A percentile compares a stretch with the other conserved stretches of the same genome.
These are phyloP conservation scores for Aureobasidium namibiae DNA, from an alignment of 2,329 filamentous ascomycete species.

Conservation along the genomic window DNA sequence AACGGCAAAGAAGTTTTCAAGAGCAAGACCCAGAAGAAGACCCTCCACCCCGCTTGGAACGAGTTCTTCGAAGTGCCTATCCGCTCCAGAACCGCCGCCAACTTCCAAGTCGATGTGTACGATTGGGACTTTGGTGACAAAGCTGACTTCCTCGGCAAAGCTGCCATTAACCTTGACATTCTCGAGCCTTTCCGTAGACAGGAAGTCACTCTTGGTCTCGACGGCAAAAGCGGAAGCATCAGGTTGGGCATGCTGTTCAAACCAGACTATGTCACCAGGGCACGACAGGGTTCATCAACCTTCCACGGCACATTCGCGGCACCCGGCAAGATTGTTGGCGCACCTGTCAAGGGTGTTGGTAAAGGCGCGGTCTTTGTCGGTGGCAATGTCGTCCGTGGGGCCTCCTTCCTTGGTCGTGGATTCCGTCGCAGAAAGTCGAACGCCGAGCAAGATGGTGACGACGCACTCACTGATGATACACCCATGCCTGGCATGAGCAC, in stretches of 20 bases:
- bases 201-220: constrained; percentile 65
- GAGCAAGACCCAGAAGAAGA: constrained; percentile 95
- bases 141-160: constrained; percentile 77
- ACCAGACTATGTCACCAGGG: constrained; percentile 79
- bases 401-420: constrained; percentile 80
- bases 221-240: constrained; percentile 82
- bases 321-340: constrained; percentile 85
- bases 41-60: constrained; percentile 88
- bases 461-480: constrained; percentile 17
- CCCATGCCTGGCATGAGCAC: constrained; percentile 7
- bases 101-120: constrained; percentile 76
- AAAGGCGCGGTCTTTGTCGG: constrained; percentile 64
- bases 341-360: constrained; percentile 86
- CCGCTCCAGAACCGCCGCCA: constrained; percentile 73
- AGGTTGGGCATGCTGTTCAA: constrained; percentile 84
- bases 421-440: constrained; percentile 60
- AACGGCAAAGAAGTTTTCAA: constrained; percentile 89
- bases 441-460: constrained; percentile 4
- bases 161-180: constrained; percentile 65
- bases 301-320: constrained; percentile 84
- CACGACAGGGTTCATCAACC: constrained; percentile 82
- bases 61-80: constrained; percentile 84
- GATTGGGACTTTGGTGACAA: constrained; percentile 98
- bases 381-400: constrained; percentile 77
- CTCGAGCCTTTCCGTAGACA: constrained; percentile 79